A percentile compares a stretch with the other conserved stretches of the same genome.
These are phyloP conservation scores for Volvox reticuliferus DNA, from an alignment of 139 green algal genomes.

Conservation along the genomic window DNA sequence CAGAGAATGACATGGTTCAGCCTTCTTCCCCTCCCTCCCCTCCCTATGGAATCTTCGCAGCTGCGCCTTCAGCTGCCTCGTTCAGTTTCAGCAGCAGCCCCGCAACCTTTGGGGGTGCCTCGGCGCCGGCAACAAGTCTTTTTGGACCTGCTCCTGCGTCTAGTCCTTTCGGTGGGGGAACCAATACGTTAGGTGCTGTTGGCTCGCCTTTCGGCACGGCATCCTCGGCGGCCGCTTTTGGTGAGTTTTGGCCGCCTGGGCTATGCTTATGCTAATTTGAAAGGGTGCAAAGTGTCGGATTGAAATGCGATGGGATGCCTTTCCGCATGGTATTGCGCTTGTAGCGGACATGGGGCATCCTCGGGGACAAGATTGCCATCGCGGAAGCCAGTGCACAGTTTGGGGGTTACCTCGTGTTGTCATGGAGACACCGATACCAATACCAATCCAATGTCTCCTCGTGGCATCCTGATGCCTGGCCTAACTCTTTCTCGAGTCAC, in stretches of 20 bases:
- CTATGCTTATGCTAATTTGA: background rate
- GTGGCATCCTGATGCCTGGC: background rate
- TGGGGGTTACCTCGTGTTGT: no score
- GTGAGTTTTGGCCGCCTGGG: background rate
- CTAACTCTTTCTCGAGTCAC: background rate
- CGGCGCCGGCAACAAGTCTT: conserved; percentile 10
- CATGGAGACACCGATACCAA: no score
- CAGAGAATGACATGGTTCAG: no score
- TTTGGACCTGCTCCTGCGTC: conserved; percentile 50
- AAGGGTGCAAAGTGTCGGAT: no score
- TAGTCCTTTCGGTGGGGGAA: conserved; percentile 26
- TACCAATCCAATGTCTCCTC: no score
- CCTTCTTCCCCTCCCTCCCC: no score
- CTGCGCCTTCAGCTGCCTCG: background rate
- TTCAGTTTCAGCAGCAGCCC: conserved; percentile 50
- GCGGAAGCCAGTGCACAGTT: no score
- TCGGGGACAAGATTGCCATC: no score
- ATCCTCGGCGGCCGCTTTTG: conserved; percentile 6
- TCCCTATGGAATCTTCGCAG: background rate
- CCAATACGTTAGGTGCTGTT: conserved; percentile 24
- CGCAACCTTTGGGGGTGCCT: conserved; percentile 43
- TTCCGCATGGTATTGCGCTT: no score
- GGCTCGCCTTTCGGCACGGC: conserved; percentile 42
- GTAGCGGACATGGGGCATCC: no score
- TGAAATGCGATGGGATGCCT: no score